Conservation (phyloP, 495 filamentous ascomycete species). For the Lophium mytilinum region DNA sequence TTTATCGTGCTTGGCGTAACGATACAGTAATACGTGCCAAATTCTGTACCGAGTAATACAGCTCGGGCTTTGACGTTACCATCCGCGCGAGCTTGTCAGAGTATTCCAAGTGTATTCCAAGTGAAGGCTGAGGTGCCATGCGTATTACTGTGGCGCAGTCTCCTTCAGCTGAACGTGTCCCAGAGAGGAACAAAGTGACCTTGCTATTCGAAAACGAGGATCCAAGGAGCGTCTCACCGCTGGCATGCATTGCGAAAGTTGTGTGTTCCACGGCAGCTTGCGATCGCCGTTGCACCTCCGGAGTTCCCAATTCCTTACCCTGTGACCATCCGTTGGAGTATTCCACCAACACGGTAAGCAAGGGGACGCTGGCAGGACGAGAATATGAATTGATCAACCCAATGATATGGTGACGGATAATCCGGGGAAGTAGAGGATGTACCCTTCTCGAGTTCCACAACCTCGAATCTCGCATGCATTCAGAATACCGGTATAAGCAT, state of each 20-base stretch:
- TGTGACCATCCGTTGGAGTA: background rate
- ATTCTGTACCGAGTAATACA: no score
- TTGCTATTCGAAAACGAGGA: no score
- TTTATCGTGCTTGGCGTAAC: no score
- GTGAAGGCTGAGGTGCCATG: background rate
- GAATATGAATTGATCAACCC: background rate
- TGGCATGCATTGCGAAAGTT: background rate
- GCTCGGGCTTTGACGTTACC: background rate
- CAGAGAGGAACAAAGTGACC: no score
- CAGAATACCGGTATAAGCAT: background rate
- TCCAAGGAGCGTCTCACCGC: background rate
- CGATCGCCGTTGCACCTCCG: background rate
- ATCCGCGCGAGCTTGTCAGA: background rate
- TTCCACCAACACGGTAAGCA: slow-evolving; percentile 7
- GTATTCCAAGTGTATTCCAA: background rate
- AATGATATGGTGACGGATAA: background rate
- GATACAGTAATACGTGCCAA: no score
- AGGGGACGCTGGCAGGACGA: background rate
- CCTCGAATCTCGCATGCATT: background rate
- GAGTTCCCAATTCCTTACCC: background rate
- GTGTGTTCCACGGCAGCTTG: background rate
- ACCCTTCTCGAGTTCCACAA: slow-evolving; percentile 3
- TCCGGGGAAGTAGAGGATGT: slow-evolving; percentile 10
- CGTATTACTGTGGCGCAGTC: background rate
- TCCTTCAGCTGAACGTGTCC: background rate